Conservation (phyloP, 2,329 filamentous ascomycete genomes). For the Talaromyces sp. region DNA sequence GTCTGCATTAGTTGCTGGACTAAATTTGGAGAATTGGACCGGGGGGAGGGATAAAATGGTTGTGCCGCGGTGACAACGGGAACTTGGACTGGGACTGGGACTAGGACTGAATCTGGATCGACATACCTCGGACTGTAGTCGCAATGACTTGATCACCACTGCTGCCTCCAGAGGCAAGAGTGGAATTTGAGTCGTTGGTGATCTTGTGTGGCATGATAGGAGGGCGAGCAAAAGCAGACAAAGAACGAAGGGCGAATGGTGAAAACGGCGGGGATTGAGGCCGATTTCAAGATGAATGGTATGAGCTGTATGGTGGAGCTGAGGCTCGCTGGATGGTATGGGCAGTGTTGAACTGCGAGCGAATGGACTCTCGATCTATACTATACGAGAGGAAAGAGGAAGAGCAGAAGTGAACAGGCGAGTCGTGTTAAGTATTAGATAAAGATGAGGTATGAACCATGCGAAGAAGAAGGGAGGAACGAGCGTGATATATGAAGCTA, state of each 20-base stretch:
- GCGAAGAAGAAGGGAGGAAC: slow-evolving; percentile 6
- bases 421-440: not conserved
- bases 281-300: not conserved
- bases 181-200: slow-evolving; percentile 39
- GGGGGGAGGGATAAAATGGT: slow-evolving; percentile 11
- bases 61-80: not conserved
- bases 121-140: slow-evolving; percentile 36
- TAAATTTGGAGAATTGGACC: slow-evolving; percentile 26
- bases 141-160: slow-evolving; percentile 33
- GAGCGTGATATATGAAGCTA: slow-evolving; percentile 3
- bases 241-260: not conserved
- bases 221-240: not conserved
- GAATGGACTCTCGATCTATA: slow-evolving; percentile 12
- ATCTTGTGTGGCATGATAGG: slow-evolving; percentile 39
- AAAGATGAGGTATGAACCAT: slow-evolving; percentile 2
- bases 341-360: slow-evolving; percentile 28
- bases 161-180: slow-evolving; percentile 35
- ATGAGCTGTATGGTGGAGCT: slow-evolving; percentile 8
- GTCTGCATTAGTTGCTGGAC: slow-evolving; percentile 23
- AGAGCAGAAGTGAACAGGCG: slow-evolving; percentile 6
- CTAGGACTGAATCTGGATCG: too few relatives aligned
- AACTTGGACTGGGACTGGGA: not conserved
- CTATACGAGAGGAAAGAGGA: not conserved
- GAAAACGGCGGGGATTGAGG: not conserved
- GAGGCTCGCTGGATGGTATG: slow-evolving; percentile 3